A percentile compares a stretch with the other conserved stretches of the same genome.
Conservation (phyloP, 2,329 filamentous ascomycete species). For the Stemphylium lycopersici region DNA sequence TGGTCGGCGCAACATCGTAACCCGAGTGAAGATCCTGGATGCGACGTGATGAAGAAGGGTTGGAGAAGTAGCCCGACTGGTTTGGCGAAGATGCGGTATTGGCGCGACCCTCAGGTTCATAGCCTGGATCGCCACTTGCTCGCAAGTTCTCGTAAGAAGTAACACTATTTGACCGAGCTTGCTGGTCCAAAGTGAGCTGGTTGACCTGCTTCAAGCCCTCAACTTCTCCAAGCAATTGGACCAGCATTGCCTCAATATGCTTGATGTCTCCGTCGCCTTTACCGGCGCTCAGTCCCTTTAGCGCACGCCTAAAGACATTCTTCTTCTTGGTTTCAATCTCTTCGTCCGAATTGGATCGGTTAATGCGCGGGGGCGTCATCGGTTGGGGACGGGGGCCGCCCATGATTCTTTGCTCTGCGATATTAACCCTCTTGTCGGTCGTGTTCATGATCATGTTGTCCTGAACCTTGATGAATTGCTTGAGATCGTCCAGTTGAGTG, state of each 20-base stretch:
- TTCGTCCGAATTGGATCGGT: slow-evolving; percentile 58
- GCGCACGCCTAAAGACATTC: slow-evolving; percentile 91
- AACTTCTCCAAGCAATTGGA: slow-evolving; percentile 89
- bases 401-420: slow-evolving; percentile 80
- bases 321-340: slow-evolving; percentile 77
- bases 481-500: slow-evolving; percentile 94
- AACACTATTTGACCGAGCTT: slow-evolving; percentile 56
- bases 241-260: slow-evolving; percentile 73
- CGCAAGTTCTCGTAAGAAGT: slow-evolving; percentile 74
- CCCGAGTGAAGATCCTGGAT: slow-evolving; percentile 55
- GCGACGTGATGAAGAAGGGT: slow-evolving; percentile 58
- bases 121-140: slow-evolving; percentile 72
- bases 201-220: slow-evolving; percentile 64
- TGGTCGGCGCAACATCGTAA: slow-evolving; percentile 64
- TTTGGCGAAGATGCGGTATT: slow-evolving; percentile 76
- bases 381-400: slow-evolving; percentile 83
- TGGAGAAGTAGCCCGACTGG: slow-evolving; percentile 77
- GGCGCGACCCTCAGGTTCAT: slow-evolving; percentile 82
- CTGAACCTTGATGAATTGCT: slow-evolving; percentile 86
- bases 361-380: slow-evolving; percentile 60
- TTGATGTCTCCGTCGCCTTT: slow-evolving; percentile 87
- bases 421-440: slow-evolving; percentile 86
- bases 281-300: slow-evolving; percentile 79
- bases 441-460: slow-evolving; percentile 87
- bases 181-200: slow-evolving; percentile 39